A percentile compares a stretch with the other conserved stretches of the same genome.
Evolutionary conservation across 306 rosid species (phyloP).

Genomic region (Castanopsis chinensis): DNA sequence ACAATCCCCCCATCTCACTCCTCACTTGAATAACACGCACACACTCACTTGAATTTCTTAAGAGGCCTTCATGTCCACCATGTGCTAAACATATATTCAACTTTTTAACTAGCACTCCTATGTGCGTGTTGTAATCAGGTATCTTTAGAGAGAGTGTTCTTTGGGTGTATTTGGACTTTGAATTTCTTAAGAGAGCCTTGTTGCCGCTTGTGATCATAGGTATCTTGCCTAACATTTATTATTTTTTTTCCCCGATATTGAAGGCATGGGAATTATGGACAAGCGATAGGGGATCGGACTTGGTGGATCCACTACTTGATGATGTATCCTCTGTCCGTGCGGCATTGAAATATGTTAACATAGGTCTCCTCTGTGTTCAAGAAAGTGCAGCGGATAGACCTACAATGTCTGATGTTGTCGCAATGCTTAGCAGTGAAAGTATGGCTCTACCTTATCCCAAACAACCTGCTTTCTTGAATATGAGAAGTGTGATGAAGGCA

Average conservation of each 20-base stretch:
- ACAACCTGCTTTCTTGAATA: conserved; percentile 28
- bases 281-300: conserved; percentile 1
- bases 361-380: conserved; percentile 37
- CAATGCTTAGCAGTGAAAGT: conserved; percentile 36
- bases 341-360: conserved; percentile 28
- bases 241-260: not conserved
- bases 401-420: conserved; percentile 34
- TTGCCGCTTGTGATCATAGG: no score
- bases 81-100: no score
- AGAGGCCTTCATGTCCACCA: no score
- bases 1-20: no score
- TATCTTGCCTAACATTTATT: not conserved
- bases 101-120: no score
- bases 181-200: no score
- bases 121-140: no score
- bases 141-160: no score
- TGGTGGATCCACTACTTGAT: conserved; percentile 22
- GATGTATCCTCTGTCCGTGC: not conserved
- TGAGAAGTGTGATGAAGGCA: not conserved
- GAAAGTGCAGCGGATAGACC: conserved; percentile 37
- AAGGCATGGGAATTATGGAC: conserved; percentile 47
- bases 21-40: no score
- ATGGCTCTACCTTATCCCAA: conserved; percentile 18
- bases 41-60: no score
- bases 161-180: no score